A percentile compares a stretch with the other conserved stretches of the same genome.
phyloP scores from a whole-genome alignment of 2,329 filamentous ascomycete species.

The Zymoseptoria brevis region DNA sequence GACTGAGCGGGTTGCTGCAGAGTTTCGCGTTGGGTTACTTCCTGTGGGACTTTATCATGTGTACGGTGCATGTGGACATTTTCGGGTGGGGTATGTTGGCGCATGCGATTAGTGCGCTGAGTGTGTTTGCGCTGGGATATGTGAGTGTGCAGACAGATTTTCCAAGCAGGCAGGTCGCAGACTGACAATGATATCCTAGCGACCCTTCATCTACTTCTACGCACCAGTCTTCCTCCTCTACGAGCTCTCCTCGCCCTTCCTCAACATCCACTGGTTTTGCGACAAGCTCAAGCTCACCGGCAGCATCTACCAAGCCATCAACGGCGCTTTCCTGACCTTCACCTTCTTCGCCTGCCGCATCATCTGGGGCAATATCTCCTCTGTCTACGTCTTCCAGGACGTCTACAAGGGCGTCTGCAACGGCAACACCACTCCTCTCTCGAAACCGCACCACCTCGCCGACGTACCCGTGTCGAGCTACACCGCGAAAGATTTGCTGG shows the following conservation, averaged over 20 bases:
- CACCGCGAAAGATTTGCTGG: constrained; percentile 11
- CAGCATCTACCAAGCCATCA: constrained; percentile 63
- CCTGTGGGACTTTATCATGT: constrained; percentile 71
- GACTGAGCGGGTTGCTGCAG: constrained; percentile 63
- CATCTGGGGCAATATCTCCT: constrained; percentile 64
- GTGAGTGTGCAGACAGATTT: constrained; percentile 45
- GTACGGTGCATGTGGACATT: constrained; percentile 57
- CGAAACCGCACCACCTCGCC: constrained; percentile 16
- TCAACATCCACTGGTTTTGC: constrained; percentile 88
- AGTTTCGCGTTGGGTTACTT: constrained; percentile 75
- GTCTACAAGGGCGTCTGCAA: constrained; percentile 46
- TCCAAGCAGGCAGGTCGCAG: not conserved
- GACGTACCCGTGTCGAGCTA: constrained; percentile 22
- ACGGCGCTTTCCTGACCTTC: constrained; percentile 62
- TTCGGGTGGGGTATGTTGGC: constrained; percentile 71
- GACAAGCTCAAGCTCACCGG: constrained; percentile 80
- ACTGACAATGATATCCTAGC: constrained; percentile 38
- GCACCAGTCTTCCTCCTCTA: constrained; percentile 74
- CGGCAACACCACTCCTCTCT: constrained; percentile 8
- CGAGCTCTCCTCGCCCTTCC: constrained; percentile 76
- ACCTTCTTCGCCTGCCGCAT: constrained; percentile 73
- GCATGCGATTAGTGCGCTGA: constrained; percentile 65
- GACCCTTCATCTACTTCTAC: constrained; percentile 80
- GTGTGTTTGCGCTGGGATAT: constrained; percentile 70
- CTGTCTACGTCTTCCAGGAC: constrained; percentile 61